A percentile compares a stretch with the other conserved stretches of the same genome.
phyloP scores from a whole-genome alignment of 768 basidiomycete species.

The Epithele typhae region DNA sequence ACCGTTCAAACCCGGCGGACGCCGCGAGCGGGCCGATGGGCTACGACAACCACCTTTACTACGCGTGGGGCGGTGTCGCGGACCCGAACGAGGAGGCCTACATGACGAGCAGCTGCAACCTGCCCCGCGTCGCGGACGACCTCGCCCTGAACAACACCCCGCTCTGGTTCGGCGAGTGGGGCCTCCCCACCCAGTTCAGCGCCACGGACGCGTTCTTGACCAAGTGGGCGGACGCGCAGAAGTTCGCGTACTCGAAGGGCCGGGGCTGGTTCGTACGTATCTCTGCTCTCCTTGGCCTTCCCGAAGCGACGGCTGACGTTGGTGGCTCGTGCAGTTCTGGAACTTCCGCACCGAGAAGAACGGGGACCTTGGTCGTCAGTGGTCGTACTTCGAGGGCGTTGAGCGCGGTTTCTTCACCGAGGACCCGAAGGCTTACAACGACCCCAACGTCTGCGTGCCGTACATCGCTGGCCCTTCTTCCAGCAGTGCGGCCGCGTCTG shows the following conservation, averaged over 20 bases:
- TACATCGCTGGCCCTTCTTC: slow-evolving; percentile 26
- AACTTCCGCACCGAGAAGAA: slow-evolving; percentile 68
- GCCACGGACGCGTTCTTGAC: slow-evolving; percentile 57
- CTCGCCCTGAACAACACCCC: slow-evolving; percentile 41
- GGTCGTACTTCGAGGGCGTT: slow-evolving; percentile 69
- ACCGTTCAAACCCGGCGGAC: slow-evolving; percentile 66
- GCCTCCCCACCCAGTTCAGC: slow-evolving; percentile 57
- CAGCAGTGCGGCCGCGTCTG: not conserved
- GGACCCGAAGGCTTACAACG: slow-evolving; percentile 51
- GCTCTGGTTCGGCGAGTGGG: slow-evolving; percentile 58
- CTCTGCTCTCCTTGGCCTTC: not conserved
- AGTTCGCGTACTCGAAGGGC: slow-evolving; percentile 53
- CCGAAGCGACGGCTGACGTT: not conserved
- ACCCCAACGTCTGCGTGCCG: slow-evolving; percentile 61
- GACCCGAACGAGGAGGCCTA: slow-evolving; percentile 62
- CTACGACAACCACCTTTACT: slow-evolving; percentile 82
- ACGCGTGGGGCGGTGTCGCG: slow-evolving; percentile 72
- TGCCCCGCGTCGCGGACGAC: slow-evolving; percentile 49
- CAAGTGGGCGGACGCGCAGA: slow-evolving; percentile 77
- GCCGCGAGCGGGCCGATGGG: slow-evolving; percentile 65
- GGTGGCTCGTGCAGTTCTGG: slow-evolving; percentile 45
- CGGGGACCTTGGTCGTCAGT: slow-evolving; percentile 54
- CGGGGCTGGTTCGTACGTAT: slow-evolving; percentile 64
- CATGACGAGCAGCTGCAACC: slow-evolving; percentile 63
- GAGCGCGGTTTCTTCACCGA: slow-evolving; percentile 54